Evolutionary conservation across 176 grass and related monocot genomes (phyloP).

Genomic region (Canna indica): DNA sequence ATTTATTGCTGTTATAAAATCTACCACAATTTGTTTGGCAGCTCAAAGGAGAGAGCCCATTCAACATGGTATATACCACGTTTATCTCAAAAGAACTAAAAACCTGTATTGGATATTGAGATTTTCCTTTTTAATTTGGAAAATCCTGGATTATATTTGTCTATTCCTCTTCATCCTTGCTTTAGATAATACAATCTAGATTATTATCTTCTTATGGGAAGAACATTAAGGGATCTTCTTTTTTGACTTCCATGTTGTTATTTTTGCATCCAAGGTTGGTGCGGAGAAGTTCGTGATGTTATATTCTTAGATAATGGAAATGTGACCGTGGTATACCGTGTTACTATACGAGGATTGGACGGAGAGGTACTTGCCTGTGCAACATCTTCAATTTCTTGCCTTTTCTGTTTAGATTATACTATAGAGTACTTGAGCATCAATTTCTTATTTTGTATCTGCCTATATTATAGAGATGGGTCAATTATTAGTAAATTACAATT

Average conservation of each 20-base stretch:
- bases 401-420: neutral
- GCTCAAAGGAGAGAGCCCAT: neutral
- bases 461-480: too few species aligned
- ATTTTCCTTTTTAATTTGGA: neutral
- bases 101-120: neutral
- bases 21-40: neutral
- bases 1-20: neutral
- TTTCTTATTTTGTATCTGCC: too few species aligned
- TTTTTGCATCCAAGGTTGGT: constrained; percentile 1
- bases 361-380: neutral
- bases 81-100: neutral
- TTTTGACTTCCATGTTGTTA: neutral
- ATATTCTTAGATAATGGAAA: neutral
- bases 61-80: neutral
- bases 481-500: too few species aligned
- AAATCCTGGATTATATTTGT: neutral
- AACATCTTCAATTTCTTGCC: neutral
- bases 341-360: constrained; percentile 4
- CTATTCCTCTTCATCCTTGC: neutral
- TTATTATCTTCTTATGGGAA: neutral
- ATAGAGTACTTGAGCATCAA: neutral
- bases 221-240: neutral
- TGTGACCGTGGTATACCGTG: constrained; percentile 3
- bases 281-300: constrained; percentile 6
- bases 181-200: neutral